Percentiles rank a stretch among this genome's conserved stretches.
Evolutionary conservation across 352 stramenopile genomes (phyloP).

Genomic region (Phytophthora pisi): DNA sequence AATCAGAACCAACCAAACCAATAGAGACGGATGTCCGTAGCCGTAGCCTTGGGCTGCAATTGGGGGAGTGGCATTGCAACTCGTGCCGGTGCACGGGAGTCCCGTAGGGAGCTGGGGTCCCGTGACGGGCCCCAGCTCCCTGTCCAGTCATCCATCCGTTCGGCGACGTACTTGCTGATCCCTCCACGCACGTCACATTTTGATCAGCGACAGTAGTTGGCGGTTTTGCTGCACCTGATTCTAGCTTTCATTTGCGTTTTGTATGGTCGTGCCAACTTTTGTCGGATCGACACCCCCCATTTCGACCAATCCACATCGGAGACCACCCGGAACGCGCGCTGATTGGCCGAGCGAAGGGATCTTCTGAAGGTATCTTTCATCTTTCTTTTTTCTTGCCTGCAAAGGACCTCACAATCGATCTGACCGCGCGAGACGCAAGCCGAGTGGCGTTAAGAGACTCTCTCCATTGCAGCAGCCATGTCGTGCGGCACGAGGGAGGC

Average conservation of each 20-base stretch:
- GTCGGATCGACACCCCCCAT: not conserved
- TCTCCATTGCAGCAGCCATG: slow-evolving; percentile 41
- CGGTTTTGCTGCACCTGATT: slow-evolving; percentile 19
- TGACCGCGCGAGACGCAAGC: slow-evolving; percentile 12
- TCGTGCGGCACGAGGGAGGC: slow-evolving; percentile 81
- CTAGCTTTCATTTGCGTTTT: slow-evolving; percentile 1
- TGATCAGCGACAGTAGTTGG: slow-evolving; percentile 7
- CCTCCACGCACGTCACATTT: slow-evolving; percentile 32
- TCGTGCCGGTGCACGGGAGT: slow-evolving; percentile 5
- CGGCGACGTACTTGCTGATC: slow-evolving; percentile 18
- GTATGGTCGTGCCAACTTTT: slow-evolving; percentile 7
- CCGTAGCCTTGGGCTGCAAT: not conserved
- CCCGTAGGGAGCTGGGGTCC: too few relatives aligned
- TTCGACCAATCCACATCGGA: slow-evolving; percentile 6
- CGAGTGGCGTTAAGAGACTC: not conserved
- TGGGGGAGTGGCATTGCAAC: not conserved
- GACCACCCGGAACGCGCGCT: not conserved
- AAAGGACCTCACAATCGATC: slow-evolving; percentile 17
- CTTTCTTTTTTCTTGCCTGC: slow-evolving; percentile 11
- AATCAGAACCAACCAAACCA: slow-evolving; percentile 5
- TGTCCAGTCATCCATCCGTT: slow-evolving; percentile 18
- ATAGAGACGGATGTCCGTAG: not conserved
- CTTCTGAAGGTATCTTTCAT: slow-evolving; percentile 29
- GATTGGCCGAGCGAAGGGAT: slow-evolving; percentile 22
- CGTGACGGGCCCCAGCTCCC: not conserved